phyloP scores from a whole-genome alignment of 257 asterid species.

The Solanum piurae region DNA sequence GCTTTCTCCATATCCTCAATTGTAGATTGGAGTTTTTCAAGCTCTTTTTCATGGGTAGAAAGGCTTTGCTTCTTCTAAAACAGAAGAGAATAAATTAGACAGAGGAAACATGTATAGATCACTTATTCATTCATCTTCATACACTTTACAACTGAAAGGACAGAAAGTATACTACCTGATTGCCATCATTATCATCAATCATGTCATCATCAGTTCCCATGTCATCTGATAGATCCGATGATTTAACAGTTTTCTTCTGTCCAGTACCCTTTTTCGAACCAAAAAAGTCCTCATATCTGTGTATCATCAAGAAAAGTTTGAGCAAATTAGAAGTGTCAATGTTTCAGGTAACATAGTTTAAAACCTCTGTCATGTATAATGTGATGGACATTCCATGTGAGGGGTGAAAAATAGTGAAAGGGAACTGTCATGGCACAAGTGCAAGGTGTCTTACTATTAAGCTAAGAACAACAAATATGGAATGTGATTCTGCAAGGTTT shows the following conservation, averaged over 20 bases:
- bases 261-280: constrained; percentile 24
- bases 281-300: constrained; percentile 54
- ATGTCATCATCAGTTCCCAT: constrained; percentile 33
- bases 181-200: constrained; percentile 10
- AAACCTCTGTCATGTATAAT: not conserved
- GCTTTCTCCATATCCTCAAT: constrained; percentile 78
- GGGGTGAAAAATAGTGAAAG: not conserved
- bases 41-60: constrained; percentile 82
- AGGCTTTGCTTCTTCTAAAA: constrained; percentile 42
- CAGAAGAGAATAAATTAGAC: not conserved
- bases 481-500: not conserved
- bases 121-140: not conserved
- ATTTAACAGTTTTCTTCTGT: constrained; percentile 41
- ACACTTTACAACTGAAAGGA: not conserved
- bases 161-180: constrained; percentile 24
- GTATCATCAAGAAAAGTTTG: not conserved
- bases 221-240: constrained; percentile 35
- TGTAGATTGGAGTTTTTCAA: constrained; percentile 45
- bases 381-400: not conserved
- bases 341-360: not conserved
- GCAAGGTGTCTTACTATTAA: not conserved
- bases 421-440: not conserved
- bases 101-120: not conserved
- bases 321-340: not conserved
- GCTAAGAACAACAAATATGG: not conserved